A percentile compares a stretch with the other conserved stretches of the same genome.
Evolutionary conservation across 495 filamentous ascomycete species (phyloP).

Genomic region (Xylaria venustula): DNA sequence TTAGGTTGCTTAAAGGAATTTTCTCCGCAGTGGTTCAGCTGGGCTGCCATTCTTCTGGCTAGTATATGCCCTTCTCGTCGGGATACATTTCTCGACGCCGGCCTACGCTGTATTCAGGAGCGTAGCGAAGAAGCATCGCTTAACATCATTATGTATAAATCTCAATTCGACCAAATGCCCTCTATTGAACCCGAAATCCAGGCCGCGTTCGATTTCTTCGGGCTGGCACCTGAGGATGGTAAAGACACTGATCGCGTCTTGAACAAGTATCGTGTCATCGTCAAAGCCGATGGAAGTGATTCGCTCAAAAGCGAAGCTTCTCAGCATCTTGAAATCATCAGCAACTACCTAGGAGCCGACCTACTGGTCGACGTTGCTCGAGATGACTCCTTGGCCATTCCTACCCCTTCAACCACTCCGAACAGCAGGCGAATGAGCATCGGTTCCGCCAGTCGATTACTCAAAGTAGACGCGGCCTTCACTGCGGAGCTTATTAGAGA

Average conservation of each 20-base stretch:
- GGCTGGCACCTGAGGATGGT: neutral
- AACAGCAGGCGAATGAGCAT: constrained; percentile 21
- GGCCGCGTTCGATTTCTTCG: constrained; percentile 25
- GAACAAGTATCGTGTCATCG: constrained; percentile 14
- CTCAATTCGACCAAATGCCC: constrained; percentile 22
- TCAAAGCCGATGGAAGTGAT: constrained; percentile 1
- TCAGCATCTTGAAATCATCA: constrained; percentile 24
- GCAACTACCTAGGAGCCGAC: constrained; percentile 19
- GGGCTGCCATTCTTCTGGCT: constrained; percentile 27
- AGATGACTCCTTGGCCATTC: constrained; percentile 5
- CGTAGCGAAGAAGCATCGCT: constrained; percentile 24
- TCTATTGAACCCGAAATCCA: constrained; percentile 12
- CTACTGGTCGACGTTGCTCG: constrained; percentile 19
- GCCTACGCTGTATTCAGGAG: constrained; percentile 20
- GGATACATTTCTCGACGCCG: constrained; percentile 24
- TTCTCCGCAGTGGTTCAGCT: constrained; percentile 22
- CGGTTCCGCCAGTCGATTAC: constrained; percentile 11
- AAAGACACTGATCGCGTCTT: constrained; percentile 18
- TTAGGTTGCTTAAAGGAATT: constrained; percentile 24
- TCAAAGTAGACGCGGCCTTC: constrained; percentile 20
- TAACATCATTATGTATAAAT: constrained; percentile 26
- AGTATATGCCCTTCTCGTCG: constrained; percentile 20
- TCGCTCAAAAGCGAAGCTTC: constrained; percentile 12
- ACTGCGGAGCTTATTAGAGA: constrained; percentile 26
- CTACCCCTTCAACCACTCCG: neutral